These are phyloP conservation scores for Nannochloropsis oceanica DNA, from an alignment of 108 stramenopile species.

Conservation along the genomic window DNA sequence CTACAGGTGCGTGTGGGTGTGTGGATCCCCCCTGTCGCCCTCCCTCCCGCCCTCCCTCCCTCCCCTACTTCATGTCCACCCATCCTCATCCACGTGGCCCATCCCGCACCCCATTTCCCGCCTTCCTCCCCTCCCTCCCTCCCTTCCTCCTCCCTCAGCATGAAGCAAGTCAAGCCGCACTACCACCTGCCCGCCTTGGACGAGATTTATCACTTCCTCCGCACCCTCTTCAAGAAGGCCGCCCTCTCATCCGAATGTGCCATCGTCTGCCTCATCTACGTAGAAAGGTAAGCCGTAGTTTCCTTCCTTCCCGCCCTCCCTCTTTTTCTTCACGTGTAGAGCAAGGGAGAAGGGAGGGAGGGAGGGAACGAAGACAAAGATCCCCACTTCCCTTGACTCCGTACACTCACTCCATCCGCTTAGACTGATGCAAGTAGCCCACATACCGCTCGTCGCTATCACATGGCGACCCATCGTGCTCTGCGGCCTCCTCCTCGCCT, in stretches of 20 bases:
- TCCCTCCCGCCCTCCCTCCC: not conserved
- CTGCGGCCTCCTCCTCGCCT: conserved; percentile 84
- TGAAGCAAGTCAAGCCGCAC: not conserved
- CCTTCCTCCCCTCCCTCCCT: not conserved
- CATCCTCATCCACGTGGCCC: not conserved
- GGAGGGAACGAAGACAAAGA: too few species aligned
- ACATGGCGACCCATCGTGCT: conserved; percentile 94
- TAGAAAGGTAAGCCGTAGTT: conserved; percentile 69
- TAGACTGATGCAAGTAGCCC: conserved; percentile 52
- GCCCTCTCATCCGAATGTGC: conserved; percentile 90
- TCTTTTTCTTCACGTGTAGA: too few species aligned
- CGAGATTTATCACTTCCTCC: conserved; percentile 32
- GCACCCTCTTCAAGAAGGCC: conserved; percentile 63
- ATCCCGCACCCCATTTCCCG: too few species aligned
- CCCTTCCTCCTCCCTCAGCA: not conserved
- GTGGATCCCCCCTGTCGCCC: not conserved
- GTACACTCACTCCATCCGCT: too few species aligned
- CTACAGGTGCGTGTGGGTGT: not conserved
- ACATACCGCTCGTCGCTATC: conserved; percentile 68
- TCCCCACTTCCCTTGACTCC: too few species aligned
- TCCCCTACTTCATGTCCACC: not conserved
- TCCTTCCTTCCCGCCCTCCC: too few species aligned
- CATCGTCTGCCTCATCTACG: conserved; percentile 91
- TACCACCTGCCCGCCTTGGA: conserved; percentile 11
- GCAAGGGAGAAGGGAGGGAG: too few species aligned